Percentiles rank a stretch among this genome's conserved stretches.
These are phyloP conservation scores for Lentinula sp. DNA, from an alignment of 768 basidiomycete genomes.

Conservation along the genomic window DNA sequence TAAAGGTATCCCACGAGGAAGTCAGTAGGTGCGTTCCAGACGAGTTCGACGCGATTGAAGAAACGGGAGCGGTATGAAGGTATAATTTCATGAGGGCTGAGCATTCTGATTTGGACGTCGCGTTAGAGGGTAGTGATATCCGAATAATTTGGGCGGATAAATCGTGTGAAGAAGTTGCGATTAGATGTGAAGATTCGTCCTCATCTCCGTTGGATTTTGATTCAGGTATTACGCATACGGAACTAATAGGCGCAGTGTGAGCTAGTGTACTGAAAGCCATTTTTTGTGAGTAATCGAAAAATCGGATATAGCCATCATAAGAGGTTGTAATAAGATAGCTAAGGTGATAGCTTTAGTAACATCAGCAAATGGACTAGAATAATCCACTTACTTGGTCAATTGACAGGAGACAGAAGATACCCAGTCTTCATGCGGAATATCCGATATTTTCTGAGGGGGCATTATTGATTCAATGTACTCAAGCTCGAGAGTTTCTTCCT, in stretches of 20 bases:
- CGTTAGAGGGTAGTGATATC: conserved; percentile 20
- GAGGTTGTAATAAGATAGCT: conserved; percentile 75
- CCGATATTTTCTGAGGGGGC: conserved; percentile 76
- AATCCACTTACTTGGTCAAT: conserved; percentile 39
- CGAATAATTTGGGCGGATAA: conserved; percentile 58
- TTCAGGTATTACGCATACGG: conserved; percentile 48
- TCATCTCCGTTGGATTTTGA: conserved; percentile 14
- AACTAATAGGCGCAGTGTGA: conserved; percentile 66
- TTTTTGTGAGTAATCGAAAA: conserved; percentile 67
- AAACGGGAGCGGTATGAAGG: conserved; percentile 77
- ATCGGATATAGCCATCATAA: conserved; percentile 72
- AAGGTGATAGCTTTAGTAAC: not conserved
- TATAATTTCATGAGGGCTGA: conserved; percentile 65
- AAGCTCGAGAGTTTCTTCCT: conserved; percentile 89
- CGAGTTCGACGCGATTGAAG: conserved; percentile 55
- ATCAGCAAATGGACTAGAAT: not conserved
- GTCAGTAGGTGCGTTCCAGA: conserved; percentile 68
- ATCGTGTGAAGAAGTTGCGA: conserved; percentile 78
- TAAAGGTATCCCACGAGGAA: conserved; percentile 79
- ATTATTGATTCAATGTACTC: conserved; percentile 89
- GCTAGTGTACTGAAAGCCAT: conserved; percentile 39
- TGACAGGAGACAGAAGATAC: conserved; percentile 73
- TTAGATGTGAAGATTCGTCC: conserved; percentile 23
- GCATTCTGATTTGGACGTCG: conserved; percentile 17
- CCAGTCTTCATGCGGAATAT: conserved; percentile 90